A percentile compares a stretch with the other conserved stretches of the same genome.
phyloP scores from a whole-genome alignment of 371 early-diverging fungal genomes.

The Rhizopus sp. region DNA sequence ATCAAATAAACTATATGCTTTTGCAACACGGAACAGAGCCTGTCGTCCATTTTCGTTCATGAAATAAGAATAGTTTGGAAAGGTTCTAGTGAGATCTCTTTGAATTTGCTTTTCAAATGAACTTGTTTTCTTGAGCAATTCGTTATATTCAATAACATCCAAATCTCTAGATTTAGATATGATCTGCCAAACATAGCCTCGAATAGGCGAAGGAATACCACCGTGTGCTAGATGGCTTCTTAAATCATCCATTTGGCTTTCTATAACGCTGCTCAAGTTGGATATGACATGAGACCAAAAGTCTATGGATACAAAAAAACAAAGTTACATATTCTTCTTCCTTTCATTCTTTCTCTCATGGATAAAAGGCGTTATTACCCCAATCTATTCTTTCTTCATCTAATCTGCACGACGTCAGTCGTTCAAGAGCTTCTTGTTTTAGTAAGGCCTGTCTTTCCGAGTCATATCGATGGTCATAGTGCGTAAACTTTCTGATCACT shows the following conservation, averaged over 20 bases:
- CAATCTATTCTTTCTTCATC: slow-evolving; percentile 23
- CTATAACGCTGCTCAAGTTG: slow-evolving; percentile 30
- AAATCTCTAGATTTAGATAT: slow-evolving; percentile 59
- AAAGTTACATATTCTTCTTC: neutral
- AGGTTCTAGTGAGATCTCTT: slow-evolving; percentile 87
- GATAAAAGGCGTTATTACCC: slow-evolving; percentile 19
- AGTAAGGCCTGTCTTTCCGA: slow-evolving; percentile 34
- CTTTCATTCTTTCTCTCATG: too few relatives aligned
- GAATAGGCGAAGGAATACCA: slow-evolving; percentile 72
- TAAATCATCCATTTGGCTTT: slow-evolving; percentile 32
- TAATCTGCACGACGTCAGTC: slow-evolving; percentile 17
- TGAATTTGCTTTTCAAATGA: slow-evolving; percentile 86
- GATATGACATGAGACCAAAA: slow-evolving; percentile 37
- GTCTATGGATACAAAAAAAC: slow-evolving; percentile 20
- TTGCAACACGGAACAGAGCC: slow-evolving; percentile 79
- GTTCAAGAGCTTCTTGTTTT: slow-evolving; percentile 32
- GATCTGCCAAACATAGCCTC: slow-evolving; percentile 87
- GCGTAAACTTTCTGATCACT: slow-evolving; percentile 23
- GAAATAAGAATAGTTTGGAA: slow-evolving; percentile 80
- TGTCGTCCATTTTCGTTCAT: slow-evolving; percentile 59
- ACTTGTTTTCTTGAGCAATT: slow-evolving; percentile 79
- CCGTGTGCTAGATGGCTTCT: slow-evolving; percentile 51
- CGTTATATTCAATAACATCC: slow-evolving; percentile 70
- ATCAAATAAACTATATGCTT: slow-evolving; percentile 92
- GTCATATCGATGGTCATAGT: slow-evolving; percentile 56